Percentiles rank a stretch among this genome's conserved stretches.
Conservation (phyloP, 108 stramenopile genomes). For the Phaeodactylum tricornutum region DNA sequence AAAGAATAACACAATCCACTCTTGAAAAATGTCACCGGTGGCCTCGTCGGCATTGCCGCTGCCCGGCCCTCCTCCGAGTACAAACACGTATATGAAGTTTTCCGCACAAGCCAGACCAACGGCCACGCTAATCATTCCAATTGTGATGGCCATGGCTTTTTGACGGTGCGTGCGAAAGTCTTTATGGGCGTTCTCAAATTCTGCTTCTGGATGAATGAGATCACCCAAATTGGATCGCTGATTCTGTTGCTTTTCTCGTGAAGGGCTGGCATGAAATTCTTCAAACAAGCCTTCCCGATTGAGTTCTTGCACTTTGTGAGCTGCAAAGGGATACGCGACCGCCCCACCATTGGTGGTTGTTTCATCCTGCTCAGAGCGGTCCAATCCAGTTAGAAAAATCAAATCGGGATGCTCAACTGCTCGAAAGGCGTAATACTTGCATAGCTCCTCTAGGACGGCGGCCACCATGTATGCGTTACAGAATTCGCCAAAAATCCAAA, state of each 20-base stretch:
- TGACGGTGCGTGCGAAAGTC: constrained; percentile 70
- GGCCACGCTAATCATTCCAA: constrained; percentile 79
- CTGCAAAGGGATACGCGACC: constrained; percentile 56
- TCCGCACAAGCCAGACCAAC: constrained; percentile 85
- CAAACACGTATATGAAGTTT: constrained; percentile 82
- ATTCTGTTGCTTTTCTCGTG: constrained; percentile 16
- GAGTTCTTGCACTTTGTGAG: constrained; percentile 33
- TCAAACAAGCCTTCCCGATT: constrained; percentile 20
- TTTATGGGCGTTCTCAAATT: constrained; percentile 46
- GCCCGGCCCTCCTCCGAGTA: constrained; percentile 47
- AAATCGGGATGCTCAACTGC: constrained; percentile 80
- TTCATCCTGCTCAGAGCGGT: constrained; percentile 44
- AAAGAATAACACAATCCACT: constrained; percentile 66
- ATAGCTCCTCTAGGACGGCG: constrained; percentile 71
- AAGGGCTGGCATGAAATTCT: constrained; percentile 15
- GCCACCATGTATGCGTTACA: constrained; percentile 78
- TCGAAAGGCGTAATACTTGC: constrained; percentile 85
- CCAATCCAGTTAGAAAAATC: constrained; percentile 72
- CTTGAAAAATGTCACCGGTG: constrained; percentile 29
- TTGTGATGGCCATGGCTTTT: constrained; percentile 82
- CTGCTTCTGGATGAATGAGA: constrained; percentile 24
- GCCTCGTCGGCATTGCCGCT: background rate
- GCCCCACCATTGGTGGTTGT: constrained; percentile 51
- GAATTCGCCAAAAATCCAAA: constrained; percentile 66
- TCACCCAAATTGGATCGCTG: constrained; percentile 5